Conservation (phyloP, 768 basidiomycete genomes). For the Tulasnella sp. region DNA sequence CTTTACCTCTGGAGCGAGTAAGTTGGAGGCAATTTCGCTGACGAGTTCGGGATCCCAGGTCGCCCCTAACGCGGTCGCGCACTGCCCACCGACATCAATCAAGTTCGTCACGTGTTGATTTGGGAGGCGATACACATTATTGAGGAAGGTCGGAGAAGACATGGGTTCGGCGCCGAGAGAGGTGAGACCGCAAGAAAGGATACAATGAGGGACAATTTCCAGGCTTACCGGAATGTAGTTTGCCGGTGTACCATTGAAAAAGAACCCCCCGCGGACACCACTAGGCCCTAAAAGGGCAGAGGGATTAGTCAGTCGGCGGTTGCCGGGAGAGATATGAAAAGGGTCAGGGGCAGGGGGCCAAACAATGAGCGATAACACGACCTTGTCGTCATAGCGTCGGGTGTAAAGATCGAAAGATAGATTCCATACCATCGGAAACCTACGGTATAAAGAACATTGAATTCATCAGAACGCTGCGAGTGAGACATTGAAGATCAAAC, state of each 20-base stretch:
- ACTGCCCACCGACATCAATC: constrained; percentile 46
- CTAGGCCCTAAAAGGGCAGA: constrained; percentile 60
- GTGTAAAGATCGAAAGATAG: neutral
- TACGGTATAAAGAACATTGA: constrained; percentile 18
- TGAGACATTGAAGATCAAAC: constrained; percentile 62
- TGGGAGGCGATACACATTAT: too few relatives aligned
- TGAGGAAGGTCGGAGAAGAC: too few relatives aligned
- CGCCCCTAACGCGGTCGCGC: constrained; percentile 45
- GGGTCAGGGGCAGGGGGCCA: too few relatives aligned
- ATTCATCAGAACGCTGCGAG: neutral
- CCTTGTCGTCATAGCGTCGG: constrained; percentile 5
- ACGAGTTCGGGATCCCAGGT: constrained; percentile 72
- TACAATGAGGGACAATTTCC: neutral
- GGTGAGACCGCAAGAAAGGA: too few relatives aligned
- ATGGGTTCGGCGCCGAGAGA: too few relatives aligned
- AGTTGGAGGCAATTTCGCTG: constrained; percentile 53
- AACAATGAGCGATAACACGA: neutral
- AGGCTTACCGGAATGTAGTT: constrained; percentile 69
- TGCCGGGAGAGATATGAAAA: too few relatives aligned
- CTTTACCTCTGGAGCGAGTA: constrained; percentile 68
- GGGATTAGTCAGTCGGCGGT: neutral
- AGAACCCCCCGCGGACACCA: constrained; percentile 45
- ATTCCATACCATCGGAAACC: constrained; percentile 15
- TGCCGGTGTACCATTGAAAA: constrained; percentile 53
- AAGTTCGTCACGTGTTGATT: too few relatives aligned